These are phyloP conservation scores for Baorangia bicolor DNA, from an alignment of 768 basidiomycete species.

Conservation along the genomic window DNA sequence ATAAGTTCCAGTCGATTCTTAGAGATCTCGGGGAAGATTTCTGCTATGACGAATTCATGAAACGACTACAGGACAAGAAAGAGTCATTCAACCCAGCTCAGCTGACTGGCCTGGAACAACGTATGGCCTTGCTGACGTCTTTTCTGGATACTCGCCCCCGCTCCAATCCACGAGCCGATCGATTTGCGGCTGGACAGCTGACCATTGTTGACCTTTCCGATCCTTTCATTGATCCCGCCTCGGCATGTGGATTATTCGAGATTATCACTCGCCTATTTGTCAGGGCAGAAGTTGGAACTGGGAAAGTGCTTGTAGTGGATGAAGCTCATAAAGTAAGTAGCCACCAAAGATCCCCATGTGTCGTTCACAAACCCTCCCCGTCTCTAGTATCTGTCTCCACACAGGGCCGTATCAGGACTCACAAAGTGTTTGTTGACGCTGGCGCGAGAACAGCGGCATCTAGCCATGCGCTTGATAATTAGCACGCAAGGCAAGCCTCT, in stretches of 20 bases:
- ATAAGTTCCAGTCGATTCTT: conserved; percentile 48
- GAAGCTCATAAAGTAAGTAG: conserved; percentile 67
- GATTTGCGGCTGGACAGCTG: conserved; percentile 57
- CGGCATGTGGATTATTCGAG: conserved; percentile 71
- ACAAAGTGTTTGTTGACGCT: conserved; percentile 57
- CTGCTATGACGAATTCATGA: conserved; percentile 49
- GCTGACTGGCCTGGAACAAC: conserved; percentile 55
- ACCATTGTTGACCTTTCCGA: conserved; percentile 73
- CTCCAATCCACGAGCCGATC: conserved; percentile 15
- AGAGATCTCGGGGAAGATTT: conserved; percentile 63
- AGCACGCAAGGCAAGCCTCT: conserved; percentile 61
- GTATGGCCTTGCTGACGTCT: conserved; percentile 57
- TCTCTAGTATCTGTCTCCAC: conserved; percentile 56
- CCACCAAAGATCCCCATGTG: neutral
- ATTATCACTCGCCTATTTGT: conserved; percentile 66
- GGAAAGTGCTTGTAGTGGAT: conserved; percentile 70
- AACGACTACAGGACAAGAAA: conserved; percentile 44
- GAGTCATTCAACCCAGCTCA: conserved; percentile 58
- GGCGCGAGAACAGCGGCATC: conserved; percentile 68
- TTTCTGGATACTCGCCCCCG: conserved; percentile 44
- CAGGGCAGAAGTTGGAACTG: conserved; percentile 55
- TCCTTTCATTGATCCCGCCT: conserved; percentile 65
- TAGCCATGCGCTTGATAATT: conserved; percentile 70
- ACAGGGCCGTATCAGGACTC: conserved; percentile 47
- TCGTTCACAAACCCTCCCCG: neutral